phyloP scores from a whole-genome alignment of 2,329 filamentous ascomycete genomes.

The Blumeria graminis region DNA sequence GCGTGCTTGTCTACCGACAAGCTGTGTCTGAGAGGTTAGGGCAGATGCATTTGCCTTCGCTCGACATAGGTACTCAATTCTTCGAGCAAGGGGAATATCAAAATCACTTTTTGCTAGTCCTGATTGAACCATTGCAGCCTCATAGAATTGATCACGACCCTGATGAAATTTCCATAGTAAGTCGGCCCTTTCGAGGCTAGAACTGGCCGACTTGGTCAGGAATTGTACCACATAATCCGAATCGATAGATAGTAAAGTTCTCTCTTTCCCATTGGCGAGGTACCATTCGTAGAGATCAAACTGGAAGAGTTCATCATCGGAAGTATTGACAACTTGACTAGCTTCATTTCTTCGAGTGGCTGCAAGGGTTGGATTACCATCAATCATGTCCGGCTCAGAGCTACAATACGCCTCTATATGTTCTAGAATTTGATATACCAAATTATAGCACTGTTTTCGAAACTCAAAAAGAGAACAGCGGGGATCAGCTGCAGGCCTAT shows the following conservation, averaged over 20 bases:
- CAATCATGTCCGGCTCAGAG: slow-evolving; percentile 45
- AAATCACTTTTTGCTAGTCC: slow-evolving; percentile 70
- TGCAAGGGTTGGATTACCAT: slow-evolving; percentile 53
- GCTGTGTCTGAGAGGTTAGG: slow-evolving; percentile 29
- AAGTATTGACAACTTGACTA: slow-evolving; percentile 70
- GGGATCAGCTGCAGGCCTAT: slow-evolving; percentile 44
- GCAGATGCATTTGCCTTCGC: slow-evolving; percentile 86
- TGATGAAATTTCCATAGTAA: slow-evolving; percentile 84
- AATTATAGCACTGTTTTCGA: slow-evolving; percentile 57
- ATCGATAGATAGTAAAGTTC: slow-evolving; percentile 63
- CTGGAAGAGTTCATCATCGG: slow-evolving; percentile 82
- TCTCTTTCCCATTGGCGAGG: slow-evolving; percentile 57
- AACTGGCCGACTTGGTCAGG: slow-evolving; percentile 48
- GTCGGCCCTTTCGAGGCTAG: slow-evolving; percentile 59
- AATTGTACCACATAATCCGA: slow-evolving; percentile 74
- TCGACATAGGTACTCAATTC: slow-evolving; percentile 71
- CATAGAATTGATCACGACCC: slow-evolving; percentile 58
- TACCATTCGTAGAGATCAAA: slow-evolving; percentile 98
- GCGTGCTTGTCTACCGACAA: slow-evolving; percentile 54
- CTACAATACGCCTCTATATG: slow-evolving; percentile 50
- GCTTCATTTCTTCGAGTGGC: slow-evolving; percentile 67
- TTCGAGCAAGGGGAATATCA: slow-evolving; percentile 50
- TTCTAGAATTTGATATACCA: slow-evolving; percentile 64
- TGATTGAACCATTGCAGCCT: slow-evolving; percentile 70
- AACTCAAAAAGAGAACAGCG: slow-evolving; percentile 42